Percentiles rank a stretch among this genome's conserved stretches.
phyloP scores from a whole-genome alignment of 768 basidiomycete species.

The Tephrocybe sp. region DNA sequence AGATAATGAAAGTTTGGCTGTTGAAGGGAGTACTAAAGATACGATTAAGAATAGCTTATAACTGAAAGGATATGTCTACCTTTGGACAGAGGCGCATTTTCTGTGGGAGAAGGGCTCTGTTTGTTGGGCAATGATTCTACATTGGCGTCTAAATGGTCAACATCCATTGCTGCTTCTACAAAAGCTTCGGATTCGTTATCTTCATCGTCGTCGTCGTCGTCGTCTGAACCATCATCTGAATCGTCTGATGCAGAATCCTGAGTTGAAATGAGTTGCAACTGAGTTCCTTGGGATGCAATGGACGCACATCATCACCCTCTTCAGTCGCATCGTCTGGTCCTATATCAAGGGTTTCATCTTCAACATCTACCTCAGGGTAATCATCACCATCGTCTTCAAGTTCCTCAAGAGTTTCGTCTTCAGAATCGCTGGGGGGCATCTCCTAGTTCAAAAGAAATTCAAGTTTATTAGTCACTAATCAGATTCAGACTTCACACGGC shows the following conservation, averaged over 20 bases:
- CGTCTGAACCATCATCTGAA: conserved; percentile 51
- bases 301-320: conserved; percentile 62
- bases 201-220: conserved; percentile 56
- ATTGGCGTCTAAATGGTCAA: conserved; percentile 17
- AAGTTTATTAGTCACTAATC: neutral
- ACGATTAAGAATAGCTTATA: neutral
- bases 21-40: conserved; percentile 18
- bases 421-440: conserved; percentile 64
- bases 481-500: conserved; percentile 19
- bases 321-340: conserved; percentile 62
- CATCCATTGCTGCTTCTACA: conserved; percentile 27
- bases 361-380: conserved; percentile 47
- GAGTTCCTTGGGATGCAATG: conserved; percentile 7
- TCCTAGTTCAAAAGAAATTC: no score
- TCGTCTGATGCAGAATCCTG: conserved; percentile 64
- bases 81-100: conserved; percentile 9
- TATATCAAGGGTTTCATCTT: conserved; percentile 48
- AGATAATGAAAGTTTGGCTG: conserved; percentile 41
- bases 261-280: conserved; percentile 3
- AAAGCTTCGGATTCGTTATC: conserved; percentile 27
- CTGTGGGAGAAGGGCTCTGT: conserved; percentile 10
- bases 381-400: conserved; percentile 56
- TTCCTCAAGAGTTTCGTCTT: conserved; percentile 63
- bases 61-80: conserved; percentile 3
- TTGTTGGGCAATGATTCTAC: conserved; percentile 21